Evolutionary conservation across 2,329 filamentous ascomycete species (phyloP).

Genomic region (Aureobasidium sp.): DNA sequence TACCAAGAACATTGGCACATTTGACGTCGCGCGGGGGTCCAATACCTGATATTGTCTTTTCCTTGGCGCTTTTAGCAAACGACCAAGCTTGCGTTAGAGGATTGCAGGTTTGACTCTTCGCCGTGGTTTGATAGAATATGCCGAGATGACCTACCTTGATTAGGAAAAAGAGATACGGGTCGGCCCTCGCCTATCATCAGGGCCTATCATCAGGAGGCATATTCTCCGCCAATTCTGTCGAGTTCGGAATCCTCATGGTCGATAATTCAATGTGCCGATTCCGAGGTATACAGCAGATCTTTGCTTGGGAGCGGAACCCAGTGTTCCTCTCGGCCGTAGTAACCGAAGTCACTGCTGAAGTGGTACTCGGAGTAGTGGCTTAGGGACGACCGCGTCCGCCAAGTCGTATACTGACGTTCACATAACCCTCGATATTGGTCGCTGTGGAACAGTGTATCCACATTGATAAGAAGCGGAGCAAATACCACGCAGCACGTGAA

Average conservation of each 20-base stretch:
- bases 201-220: background rate
- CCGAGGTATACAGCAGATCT: background rate
- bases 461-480: background rate
- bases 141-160: background rate
- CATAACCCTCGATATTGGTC: background rate
- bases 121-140: background rate
- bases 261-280: background rate
- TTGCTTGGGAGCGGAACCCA: background rate
- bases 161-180: background rate
- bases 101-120: background rate
- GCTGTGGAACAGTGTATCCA: background rate
- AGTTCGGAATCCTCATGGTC: background rate
- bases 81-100: background rate
- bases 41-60: background rate
- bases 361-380: background rate
- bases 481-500: background rate
- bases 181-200: background rate
- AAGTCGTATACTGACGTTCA: background rate
- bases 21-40: background rate
- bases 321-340: background rate
- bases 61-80: constrained; percentile 4
- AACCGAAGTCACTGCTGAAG: background rate
- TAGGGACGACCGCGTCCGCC: background rate
- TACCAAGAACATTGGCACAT: constrained; percentile 13
- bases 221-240: background rate